Evolutionary conservation across 1,284 basidiomycete species (phyloP), one percentile per base, ranked within the genome.

Genomic region (Phellopilus nigrolimitatus): DNA sequence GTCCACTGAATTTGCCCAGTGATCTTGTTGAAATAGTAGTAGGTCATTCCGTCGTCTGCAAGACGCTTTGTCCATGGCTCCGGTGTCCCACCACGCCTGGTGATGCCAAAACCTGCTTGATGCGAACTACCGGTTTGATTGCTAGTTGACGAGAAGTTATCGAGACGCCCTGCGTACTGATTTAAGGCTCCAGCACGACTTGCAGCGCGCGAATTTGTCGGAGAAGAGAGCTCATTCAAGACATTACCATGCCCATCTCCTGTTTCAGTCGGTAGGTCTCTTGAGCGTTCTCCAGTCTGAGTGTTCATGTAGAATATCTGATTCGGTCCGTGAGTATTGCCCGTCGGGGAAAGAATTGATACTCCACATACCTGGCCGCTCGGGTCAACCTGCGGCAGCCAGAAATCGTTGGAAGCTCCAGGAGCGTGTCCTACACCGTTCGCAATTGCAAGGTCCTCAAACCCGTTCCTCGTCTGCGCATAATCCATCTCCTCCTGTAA

Each of bases 221-320:
- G 78, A 31, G 74, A 15, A n/a, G 71, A 71, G 49, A 85, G 65
- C 7, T 76, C 78, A 36, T 75, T 75, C 30, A 84, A 68, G 56
- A 82, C 83, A 27, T 71, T 75, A 53, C 84, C 81, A 1, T 79
- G 75, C 39, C 70, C 66, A 17, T 80, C 79, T 47, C 85, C 83
- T 19, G 74, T 70, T 61, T 87, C 82, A 39, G 71, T 71, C n/a
- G 95, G 95, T 34, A 97, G 71, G 60, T 97, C 91, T 61, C 82
- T 80, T 10, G 91, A 83, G 34, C 82, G 84, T 63, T 94, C 84
- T 31, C 92, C 92, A 1, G 94, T 97, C 59, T 88, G 79, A 0
- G 88, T 89, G 63, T 98, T 98, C 59, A 91, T 80, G 69, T 97
- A 98, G 73, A 86, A 93, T 64, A 97, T 90, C 88, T 37, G 45